phyloP scores from a whole-genome alignment of 148 eudicot genomes.

The Spergularia marina region DNA sequence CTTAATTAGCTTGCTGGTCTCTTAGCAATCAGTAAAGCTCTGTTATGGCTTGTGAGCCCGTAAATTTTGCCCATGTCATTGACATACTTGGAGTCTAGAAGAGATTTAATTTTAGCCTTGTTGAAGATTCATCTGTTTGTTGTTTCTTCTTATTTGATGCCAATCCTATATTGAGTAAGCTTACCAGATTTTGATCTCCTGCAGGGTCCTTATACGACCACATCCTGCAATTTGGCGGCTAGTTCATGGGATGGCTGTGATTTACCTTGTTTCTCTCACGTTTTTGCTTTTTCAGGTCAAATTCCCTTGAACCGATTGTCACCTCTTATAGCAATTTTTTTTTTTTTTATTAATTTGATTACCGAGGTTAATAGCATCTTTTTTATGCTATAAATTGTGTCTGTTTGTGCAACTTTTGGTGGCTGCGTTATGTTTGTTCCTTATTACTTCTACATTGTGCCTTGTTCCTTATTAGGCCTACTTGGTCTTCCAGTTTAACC shows the following conservation, averaged over 20 bases:
- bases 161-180: background rate
- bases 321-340: too few relatives aligned
- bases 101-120: background rate
- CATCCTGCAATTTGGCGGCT: constrained; percentile 99
- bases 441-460: background rate
- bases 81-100: background rate
- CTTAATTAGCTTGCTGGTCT: background rate
- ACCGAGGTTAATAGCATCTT: background rate
- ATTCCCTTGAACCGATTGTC: background rate
- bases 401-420: background rate
- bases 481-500: background rate
- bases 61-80: background rate
- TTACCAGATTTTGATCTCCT: constrained; percentile 12
- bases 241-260: constrained; percentile 97
- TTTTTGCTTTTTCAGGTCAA: constrained; percentile 96
- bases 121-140: background rate
- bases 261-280: constrained; percentile 89
- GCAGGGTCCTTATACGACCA: constrained; percentile 90
- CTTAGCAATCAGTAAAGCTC: background rate
- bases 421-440: background rate
- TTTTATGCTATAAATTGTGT: background rate
- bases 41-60: background rate
- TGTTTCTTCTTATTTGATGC: background rate
- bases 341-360: too few relatives aligned
- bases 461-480: background rate